Conservation (phyloP, 331 rosid species). For the Malus hybrid region DNA sequence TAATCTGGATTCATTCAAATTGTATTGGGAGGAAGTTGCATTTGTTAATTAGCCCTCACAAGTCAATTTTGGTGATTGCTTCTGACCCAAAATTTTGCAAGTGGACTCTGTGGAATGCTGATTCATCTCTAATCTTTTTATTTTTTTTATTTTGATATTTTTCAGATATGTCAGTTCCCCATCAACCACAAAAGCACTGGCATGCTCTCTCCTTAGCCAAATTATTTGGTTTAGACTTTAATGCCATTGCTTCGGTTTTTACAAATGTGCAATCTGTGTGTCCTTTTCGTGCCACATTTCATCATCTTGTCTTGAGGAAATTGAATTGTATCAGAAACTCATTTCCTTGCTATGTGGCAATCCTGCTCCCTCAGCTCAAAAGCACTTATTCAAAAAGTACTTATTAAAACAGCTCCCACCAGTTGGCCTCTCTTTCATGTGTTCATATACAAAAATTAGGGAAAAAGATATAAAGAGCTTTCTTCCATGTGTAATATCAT, state of each 20-base stretch:
- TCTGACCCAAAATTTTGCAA: conserved; percentile 11
- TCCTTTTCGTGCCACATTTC: background rate
- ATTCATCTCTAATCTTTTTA: background rate
- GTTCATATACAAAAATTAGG: conserved; percentile 4
- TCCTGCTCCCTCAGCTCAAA: conserved; percentile 15
- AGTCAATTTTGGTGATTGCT: background rate
- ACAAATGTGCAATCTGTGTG: background rate
- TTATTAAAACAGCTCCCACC: background rate
- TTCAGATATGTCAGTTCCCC: background rate
- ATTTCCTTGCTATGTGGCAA: conserved; percentile 21
- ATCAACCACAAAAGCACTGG: background rate
- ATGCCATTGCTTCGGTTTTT: background rate
- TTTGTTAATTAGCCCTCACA: conserved; percentile 7
- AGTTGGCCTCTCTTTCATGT: conserved; percentile 14
- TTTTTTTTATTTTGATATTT: background rate
- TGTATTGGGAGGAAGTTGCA: conserved; percentile 2
- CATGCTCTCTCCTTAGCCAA: background rate
- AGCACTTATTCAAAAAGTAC: background rate
- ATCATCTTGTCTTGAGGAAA: conserved; percentile 4
- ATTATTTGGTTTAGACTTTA: too few relatives aligned
- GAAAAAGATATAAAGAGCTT: background rate
- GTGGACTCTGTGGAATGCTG: conserved; percentile 6
- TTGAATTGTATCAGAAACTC: background rate
- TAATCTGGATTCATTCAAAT: background rate
- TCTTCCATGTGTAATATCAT: conserved; percentile 16